Conservation (phyloP, 352 stramenopile species). For the Phytophthora litchii region DNA sequence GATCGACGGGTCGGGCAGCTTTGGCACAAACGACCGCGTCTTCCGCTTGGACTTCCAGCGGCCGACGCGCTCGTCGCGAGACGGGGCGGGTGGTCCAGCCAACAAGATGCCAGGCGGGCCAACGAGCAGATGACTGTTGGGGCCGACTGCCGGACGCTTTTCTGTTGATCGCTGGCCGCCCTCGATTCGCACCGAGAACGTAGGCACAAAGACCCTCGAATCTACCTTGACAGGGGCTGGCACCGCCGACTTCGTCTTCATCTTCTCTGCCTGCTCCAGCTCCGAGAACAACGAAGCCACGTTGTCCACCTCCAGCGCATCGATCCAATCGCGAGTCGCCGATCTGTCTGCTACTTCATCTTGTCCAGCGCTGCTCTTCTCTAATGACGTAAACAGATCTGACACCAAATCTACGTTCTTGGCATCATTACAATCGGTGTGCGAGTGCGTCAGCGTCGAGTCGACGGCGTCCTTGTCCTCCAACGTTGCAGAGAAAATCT, state of each 20-base stretch:
- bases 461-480: constrained; percentile 25
- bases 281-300: constrained; percentile 52
- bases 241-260: constrained; percentile 3
- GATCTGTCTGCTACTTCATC: constrained; percentile 16
- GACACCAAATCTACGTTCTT: constrained; percentile 53
- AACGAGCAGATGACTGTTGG: constrained; percentile 38
- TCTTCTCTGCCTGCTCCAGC: constrained; percentile 34
- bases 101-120: constrained; percentile 48
- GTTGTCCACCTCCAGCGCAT: constrained; percentile 60
- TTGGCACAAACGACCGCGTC: constrained; percentile 22
- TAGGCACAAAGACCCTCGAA: constrained; percentile 61
- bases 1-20: constrained; percentile 34
- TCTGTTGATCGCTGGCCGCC: constrained; percentile 11
- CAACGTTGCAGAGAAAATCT: constrained; percentile 34
- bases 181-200: constrained; percentile 61
- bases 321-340: constrained; percentile 48
- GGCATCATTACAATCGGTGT: constrained; percentile 29
- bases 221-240: constrained; percentile 36
- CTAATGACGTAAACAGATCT: constrained; percentile 44
- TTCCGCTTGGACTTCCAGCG: constrained; percentile 55
- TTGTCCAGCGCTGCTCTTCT: constrained; percentile 16
- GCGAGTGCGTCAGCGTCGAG: constrained; percentile 4
- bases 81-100: constrained; percentile 36
- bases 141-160: constrained; percentile 19
- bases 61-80: constrained; percentile 34